phyloP scores from a whole-genome alignment of 129 eudicot species.

The Dittrichia graveolens region DNA sequence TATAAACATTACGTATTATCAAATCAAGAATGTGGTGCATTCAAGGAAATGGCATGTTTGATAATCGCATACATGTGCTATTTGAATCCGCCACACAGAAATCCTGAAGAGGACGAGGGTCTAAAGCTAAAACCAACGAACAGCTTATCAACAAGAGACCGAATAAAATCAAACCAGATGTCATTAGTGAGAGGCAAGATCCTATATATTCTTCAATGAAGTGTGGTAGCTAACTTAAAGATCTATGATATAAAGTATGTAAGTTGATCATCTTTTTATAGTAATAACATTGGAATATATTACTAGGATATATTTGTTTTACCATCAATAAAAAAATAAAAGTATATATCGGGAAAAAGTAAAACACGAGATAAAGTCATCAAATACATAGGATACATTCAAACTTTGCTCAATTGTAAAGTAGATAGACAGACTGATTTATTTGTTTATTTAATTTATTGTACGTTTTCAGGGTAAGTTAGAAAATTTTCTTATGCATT shows the following conservation, averaged over 20 bases:
- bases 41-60: too few species aligned
- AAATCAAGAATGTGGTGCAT: not conserved
- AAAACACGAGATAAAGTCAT: conserved; percentile 25
- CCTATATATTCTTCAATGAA: not conserved
- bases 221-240: not conserved
- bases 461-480: too few species aligned
- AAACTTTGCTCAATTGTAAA: not conserved
- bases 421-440: not conserved
- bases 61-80: conserved; percentile 8
- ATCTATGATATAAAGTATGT: conserved; percentile 2
- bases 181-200: not conserved
- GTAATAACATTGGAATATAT: not conserved
- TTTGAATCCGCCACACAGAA: conserved; percentile 38
- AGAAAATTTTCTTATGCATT: too few species aligned
- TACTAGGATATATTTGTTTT: not conserved
- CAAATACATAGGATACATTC: conserved; percentile 5
- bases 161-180: conserved; percentile 23
- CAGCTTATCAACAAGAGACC: conserved; percentile 23
- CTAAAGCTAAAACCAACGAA: conserved; percentile 33
- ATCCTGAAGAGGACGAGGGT: conserved; percentile 41
- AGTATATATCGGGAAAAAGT: not conserved
- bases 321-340: too few species aligned
- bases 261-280: conserved; percentile 23
- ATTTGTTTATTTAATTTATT: too few species aligned
- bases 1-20: not conserved